Evolutionary conservation across 148 eudicot genomes (phyloP).

Genomic region (Pouteria glomerata): DNA sequence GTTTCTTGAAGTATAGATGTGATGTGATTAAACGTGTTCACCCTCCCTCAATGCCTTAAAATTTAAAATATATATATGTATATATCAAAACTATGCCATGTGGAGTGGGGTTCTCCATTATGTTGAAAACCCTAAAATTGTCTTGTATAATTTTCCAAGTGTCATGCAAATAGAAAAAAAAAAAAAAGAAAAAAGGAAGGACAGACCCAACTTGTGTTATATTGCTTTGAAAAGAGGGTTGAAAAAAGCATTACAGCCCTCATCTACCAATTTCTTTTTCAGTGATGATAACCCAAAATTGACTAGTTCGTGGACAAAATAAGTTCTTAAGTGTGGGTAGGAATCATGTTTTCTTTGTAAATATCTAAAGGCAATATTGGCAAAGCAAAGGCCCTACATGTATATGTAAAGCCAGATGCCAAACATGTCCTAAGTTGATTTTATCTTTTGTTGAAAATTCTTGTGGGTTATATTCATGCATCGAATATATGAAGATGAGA

Average conservation of each 20-base stretch:
- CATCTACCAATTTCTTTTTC: conserved; percentile 2
- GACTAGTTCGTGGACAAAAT: neutral
- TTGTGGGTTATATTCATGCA: neutral
- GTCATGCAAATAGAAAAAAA: neutral
- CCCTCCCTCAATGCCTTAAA: conserved; percentile 1
- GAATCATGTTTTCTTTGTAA: neutral
- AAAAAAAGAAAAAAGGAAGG: no score
- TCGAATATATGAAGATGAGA: no score
- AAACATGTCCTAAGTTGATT: neutral
- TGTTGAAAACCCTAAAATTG: neutral
- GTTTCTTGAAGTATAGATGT: neutral
- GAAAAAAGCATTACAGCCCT: neutral
- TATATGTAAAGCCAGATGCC: neutral
- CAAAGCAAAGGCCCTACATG: neutral
- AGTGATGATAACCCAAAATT: neutral
- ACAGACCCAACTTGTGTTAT: neutral
- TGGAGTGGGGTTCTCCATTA: no score
- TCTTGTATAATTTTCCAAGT: neutral
- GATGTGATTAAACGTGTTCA: neutral
- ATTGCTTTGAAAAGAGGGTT: neutral
- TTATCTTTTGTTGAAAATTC: neutral
- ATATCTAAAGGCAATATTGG: neutral
- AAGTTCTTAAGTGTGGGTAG: neutral
- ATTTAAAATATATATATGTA: no score
- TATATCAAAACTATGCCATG: neutral